Percentiles rank a stretch among this genome's conserved stretches.
Conservation (phyloP, 2,329 filamentous ascomycete genomes). For the Talaromyces funiculosus region DNA sequence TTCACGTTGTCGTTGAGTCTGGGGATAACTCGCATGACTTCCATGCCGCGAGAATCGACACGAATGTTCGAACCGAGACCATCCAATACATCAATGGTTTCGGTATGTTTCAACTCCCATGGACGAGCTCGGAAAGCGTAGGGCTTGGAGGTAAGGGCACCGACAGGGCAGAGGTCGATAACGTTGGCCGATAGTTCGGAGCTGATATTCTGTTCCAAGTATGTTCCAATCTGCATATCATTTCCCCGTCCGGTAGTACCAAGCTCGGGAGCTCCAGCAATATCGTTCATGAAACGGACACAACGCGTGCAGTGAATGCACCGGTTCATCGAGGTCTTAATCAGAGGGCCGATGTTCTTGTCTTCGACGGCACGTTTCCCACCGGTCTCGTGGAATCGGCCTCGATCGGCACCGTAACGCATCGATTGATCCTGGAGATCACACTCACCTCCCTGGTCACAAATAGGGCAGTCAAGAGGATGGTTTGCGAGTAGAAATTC, state of each 20-base stretch:
- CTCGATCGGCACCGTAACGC: conserved; percentile 93
- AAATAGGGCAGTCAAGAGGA: conserved; percentile 92
- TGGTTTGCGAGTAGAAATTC: conserved; percentile 97
- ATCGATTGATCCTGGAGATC: conserved; percentile 99
- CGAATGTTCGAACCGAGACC: conserved; percentile 91
- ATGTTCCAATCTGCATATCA: conserved; percentile 96
- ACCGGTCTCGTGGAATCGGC: conserved; percentile 89
- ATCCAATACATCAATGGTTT: conserved; percentile 91
- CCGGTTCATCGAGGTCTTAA: conserved; percentile 99
- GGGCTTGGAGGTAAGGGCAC: conserved; percentile 92
- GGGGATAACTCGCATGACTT: conserved; percentile 92
- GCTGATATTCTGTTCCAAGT: conserved; percentile 89
- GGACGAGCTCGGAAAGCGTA: conserved; percentile 95
- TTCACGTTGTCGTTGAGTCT: conserved; percentile 96
- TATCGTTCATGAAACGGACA: conserved; percentile 94
- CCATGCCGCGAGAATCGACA: conserved; percentile 84
- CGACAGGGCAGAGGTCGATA: conserved; percentile 96
- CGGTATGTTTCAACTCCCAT: conserved; percentile 94
- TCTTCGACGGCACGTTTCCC: conserved; percentile 98
- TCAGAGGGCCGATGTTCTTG: conserved; percentile 96
- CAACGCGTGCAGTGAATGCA: conserved; percentile 99
- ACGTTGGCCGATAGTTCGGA: conserved; percentile 95
- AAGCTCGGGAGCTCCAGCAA: conserved; percentile 91
- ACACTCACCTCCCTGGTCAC: conserved; percentile 98
- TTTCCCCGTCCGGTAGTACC: conserved; percentile 94